phyloP scores from a whole-genome alignment of 1,284 basidiomycete genomes.

The Sanghuangporus baumii region DNA sequence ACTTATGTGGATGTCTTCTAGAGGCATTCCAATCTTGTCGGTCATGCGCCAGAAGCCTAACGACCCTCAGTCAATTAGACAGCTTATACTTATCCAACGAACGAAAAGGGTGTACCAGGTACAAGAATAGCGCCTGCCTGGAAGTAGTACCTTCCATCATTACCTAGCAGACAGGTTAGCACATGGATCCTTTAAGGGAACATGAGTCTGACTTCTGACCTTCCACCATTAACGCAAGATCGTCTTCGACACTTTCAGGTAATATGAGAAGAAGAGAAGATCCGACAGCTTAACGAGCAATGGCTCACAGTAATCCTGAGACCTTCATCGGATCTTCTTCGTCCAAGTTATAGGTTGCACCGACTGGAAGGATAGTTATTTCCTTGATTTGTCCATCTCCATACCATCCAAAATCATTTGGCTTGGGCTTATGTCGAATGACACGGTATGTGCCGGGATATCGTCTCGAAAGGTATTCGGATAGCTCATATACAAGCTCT shows the following conservation, averaged over 20 bases:
- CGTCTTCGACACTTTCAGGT: conserved; percentile 53
- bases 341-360: conserved; percentile 45
- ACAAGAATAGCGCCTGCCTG: conserved; percentile 67
- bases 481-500: conserved; percentile 60
- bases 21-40: conserved; percentile 69
- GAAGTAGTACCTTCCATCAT: conserved; percentile 66
- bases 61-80: too few species aligned
- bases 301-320: conserved; percentile 48
- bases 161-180: conserved; percentile 31
- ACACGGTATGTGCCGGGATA: conserved; percentile 57
- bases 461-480: conserved; percentile 57
- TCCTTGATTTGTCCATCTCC: conserved; percentile 43
- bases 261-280: not conserved
- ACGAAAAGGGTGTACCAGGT: conserved; percentile 37
- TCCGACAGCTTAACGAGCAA: not conserved
- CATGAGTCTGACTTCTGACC: conserved; percentile 31
- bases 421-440: conserved; percentile 32
- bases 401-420: conserved; percentile 42
- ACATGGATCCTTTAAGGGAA: not conserved
- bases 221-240: conserved; percentile 74
- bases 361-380: conserved; percentile 49
- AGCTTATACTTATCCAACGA: not conserved
- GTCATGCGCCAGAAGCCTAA: conserved; percentile 71
- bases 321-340: conserved; percentile 56
- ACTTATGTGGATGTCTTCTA: conserved; percentile 67